phyloP scores from a whole-genome alignment of 257 asterid species.

The Solanum sejunctum region DNA sequence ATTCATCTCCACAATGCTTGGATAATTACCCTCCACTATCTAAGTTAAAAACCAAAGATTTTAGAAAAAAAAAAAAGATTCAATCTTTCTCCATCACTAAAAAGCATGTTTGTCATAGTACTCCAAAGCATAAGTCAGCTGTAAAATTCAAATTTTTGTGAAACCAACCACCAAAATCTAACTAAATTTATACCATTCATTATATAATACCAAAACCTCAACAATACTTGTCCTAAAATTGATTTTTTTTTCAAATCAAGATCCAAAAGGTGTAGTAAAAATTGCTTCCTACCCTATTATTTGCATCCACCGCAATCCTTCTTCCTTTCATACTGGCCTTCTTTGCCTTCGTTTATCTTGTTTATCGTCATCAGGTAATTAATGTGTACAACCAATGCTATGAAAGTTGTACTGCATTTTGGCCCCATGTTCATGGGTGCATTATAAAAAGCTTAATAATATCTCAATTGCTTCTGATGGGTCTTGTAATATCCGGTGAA shows the following conservation, averaged over 20 bases:
- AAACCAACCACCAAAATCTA: too few relatives aligned
- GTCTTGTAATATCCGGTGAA: slow-evolving; percentile 9
- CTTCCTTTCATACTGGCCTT: slow-evolving; percentile 83
- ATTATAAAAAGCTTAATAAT: slow-evolving; percentile 72
- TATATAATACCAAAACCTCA: not conserved
- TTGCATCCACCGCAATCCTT: slow-evolving; percentile 56
- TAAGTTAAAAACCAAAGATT: too few relatives aligned
- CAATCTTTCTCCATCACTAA: too few relatives aligned
- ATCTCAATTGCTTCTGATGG: slow-evolving; percentile 79
- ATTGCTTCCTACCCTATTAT: not conserved
- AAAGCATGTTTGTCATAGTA: too few relatives aligned
- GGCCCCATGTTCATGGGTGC: slow-evolving; percentile 93
- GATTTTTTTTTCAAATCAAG: not conserved
- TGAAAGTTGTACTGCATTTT: slow-evolving; percentile 91
- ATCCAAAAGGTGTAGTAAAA: not conserved
- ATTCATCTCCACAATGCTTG: too few relatives aligned
- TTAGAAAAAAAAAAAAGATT: too few relatives aligned
- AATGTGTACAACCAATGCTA: slow-evolving; percentile 80
- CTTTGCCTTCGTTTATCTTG: slow-evolving; percentile 84
- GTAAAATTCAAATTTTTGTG: not conserved
- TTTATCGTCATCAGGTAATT: slow-evolving; percentile 89
- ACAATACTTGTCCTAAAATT: not conserved
- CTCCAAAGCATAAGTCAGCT: not conserved
- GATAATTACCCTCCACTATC: too few relatives aligned
- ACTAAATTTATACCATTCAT: not conserved